Evolutionary conservation across 495 filamentous ascomycete species (phyloP), one percentile per base, ranked within the genome.

Genomic region (Penicillium chermesinum): DNA sequence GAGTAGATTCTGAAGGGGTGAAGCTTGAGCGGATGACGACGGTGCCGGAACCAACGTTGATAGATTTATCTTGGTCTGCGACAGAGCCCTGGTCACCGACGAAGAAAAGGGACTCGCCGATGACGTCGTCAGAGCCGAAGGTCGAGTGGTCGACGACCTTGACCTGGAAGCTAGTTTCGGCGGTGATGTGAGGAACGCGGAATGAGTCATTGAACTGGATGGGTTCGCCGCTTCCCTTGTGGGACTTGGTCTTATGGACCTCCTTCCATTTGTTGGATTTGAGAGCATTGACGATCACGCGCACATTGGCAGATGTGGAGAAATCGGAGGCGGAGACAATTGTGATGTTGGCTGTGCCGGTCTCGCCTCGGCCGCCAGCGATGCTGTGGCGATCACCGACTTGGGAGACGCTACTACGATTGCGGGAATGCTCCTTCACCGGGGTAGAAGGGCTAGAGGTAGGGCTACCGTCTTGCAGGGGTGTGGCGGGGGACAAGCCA

Each of bases 61-160:
- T 68, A 12, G 74, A 56, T 74, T 91, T 95, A 54, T 95, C 89
- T 33, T 79, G 74, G 15, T 83, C 82, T 2, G 73, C 69, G 17
- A 64, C 57, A 1, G 72, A 70, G 13, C 83, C 82, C 46, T 85
- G 83, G 58, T 98, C 91, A 46, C 87, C 87, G 12, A 98, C 83
- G 59, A 94, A 91, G 73, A 95, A 95, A n/a, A 84, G 53, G 0
- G 74, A 78, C 55, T 97, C 90, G 36, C 93, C 93, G 8, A 97
- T 73, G 21, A 81, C 74, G 37, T 85, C 81, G 57, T 95, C 91
- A 33, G 78, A 84, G 33, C 87, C 82, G 57, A 96, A 89, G 3
- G 84, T 86, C 52, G 85, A 78, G 61, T 95, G 87, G 57, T 87
- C 82, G 50, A 88, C 86, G 41, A 90, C 93, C 46, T 84, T 76